Conservation (phyloP, 768 basidiomycete genomes). For the Scleroderma bovista region DNA sequence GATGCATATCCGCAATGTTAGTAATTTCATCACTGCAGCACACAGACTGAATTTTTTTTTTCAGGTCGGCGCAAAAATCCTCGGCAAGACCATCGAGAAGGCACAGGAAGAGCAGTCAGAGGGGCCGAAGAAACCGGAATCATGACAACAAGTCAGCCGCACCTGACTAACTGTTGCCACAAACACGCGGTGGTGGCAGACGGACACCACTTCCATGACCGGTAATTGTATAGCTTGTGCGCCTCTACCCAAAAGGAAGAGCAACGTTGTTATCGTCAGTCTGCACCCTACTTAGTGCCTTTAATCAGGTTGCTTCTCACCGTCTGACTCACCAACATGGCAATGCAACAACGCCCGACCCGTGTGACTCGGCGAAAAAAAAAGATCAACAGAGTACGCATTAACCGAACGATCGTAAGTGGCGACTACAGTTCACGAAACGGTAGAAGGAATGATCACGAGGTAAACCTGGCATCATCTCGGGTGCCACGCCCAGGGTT, state of each 20-base stretch:
- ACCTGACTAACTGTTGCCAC: not conserved
- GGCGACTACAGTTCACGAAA: constrained; percentile 9
- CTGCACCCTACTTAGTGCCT: not conserved
- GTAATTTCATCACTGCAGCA: constrained; percentile 15
- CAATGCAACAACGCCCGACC: not conserved
- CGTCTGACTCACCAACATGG: not conserved
- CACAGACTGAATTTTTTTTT: not conserved
- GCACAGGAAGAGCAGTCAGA: constrained; percentile 32
- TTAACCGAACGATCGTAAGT: constrained; percentile 11
- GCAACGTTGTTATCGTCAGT: constrained; percentile 1
- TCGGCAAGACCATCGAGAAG: constrained; percentile 49
- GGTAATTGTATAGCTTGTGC: not conserved
- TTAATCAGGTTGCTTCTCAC: not conserved
- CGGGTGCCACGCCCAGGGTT: constrained; percentile 12
- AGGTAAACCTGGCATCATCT: constrained; percentile 1
- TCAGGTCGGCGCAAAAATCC: constrained; percentile 77
- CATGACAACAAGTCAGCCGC: constrained; percentile 11
- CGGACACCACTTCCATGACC: not conserved
- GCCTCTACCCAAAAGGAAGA: not conserved
- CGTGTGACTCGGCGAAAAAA: not conserved
- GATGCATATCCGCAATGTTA: constrained; percentile 78
- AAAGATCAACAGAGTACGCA: not conserved
- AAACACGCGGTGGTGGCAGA: constrained; percentile 1
- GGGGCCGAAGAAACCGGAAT: constrained; percentile 21
- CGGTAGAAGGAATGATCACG: constrained; percentile 19